Evolutionary conservation across 257 asterid species (phyloP).

Genomic region (Nicotiana tabacum): DNA sequence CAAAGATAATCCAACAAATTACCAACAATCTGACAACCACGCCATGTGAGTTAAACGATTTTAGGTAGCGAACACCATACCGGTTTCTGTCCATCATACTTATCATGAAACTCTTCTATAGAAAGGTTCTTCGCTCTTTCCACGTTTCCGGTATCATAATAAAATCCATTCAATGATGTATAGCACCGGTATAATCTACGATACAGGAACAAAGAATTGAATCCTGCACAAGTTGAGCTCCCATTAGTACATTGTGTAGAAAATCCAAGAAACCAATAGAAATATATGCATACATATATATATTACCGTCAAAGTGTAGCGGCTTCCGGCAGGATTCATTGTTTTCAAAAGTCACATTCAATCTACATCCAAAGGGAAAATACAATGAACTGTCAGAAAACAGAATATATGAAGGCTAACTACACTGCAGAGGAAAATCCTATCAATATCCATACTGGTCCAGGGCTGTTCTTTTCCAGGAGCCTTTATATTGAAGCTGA

Average conservation of each 20-base stretch:
- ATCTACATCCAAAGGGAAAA: conserved; percentile 32
- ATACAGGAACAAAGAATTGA: conserved; percentile 74
- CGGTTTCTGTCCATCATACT: conserved; percentile 77
- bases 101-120: conserved; percentile 50
- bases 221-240: conserved; percentile 55
- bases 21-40: background rate
- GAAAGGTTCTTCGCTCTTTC: conserved; percentile 61
- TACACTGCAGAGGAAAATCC: background rate
- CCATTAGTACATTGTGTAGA: conserved; percentile 17
- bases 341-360: conserved; percentile 43
- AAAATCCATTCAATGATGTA: conserved; percentile 75
- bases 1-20: background rate
- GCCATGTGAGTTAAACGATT: background rate
- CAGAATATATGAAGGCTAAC: conserved; percentile 11
- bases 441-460: conserved; percentile 59
- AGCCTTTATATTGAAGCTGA: conserved; percentile 79
- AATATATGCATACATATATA: background rate
- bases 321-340: conserved; percentile 30
- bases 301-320: conserved; percentile 68
- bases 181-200: conserved; percentile 84
- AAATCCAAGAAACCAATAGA: conserved; percentile 2
- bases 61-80: conserved; percentile 32
- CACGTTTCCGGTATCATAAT: conserved; percentile 77
- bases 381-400: conserved; percentile 17
- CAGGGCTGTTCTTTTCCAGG: conserved; percentile 94